Evolutionary conservation across 116 monocot species (phyloP), one percentile per base, ranked within the genome.

Genomic region (Papilionanthe hybrid): DNA sequence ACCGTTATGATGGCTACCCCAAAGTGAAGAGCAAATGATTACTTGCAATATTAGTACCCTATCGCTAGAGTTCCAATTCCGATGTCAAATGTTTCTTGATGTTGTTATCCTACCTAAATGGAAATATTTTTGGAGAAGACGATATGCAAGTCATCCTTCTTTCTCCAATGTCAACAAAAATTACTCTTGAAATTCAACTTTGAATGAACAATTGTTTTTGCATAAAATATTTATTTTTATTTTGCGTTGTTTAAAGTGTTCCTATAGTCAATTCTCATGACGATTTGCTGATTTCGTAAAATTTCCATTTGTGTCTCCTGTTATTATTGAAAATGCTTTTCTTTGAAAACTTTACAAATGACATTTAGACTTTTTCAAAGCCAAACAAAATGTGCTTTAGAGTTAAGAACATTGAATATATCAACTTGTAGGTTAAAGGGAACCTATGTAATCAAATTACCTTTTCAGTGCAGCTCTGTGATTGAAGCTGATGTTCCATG

Each of bases 401-500:
- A 7, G 29, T 27, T 77, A 1, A 77, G 50, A 55, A 77, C 55
- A 22, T 5, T 32, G 29, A 25, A 50, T 50, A 43, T 29, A 30
- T 2, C 29, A 53, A 30, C 13, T 22, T 53, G 28, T 55, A 10
- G 25, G 78, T 60, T 55, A 23, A 75, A 75, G 2, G 49, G 49
- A 41, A 17, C 58, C 44, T 57, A 56, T 15, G 20, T 78, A 2
- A 78, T 60, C 2, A n/a, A 60, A 60, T 37, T n/a, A 4, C 28
- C 18, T 30, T 77, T 20, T 37, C 22, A 57, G 58, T 87, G 83
- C 91, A 99, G 99, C 77, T 71, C 99, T 65, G 89, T 91, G 85
- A 90, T 99, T 77, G 93, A 93, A 81, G 72, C 90, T 75, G 99
- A 93, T 84, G 87, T 99, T 79, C 95, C 99, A 29, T 91, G 90